Conservation (phyloP, 2,329 filamentous ascomycete species). For the Cladophialophora bantiana region DNA sequence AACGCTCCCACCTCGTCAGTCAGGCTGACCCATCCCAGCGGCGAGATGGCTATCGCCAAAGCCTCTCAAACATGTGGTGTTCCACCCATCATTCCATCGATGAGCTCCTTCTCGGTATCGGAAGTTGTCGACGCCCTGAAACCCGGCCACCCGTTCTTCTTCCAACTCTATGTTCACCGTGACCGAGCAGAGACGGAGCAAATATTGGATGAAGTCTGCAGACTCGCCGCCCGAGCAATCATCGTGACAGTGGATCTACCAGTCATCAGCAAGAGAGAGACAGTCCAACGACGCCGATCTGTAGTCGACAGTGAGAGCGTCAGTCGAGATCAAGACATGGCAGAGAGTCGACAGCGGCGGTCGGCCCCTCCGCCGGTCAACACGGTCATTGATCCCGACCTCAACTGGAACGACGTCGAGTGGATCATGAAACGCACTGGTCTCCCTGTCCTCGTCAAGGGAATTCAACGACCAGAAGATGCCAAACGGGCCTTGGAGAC, state of each 20-base stretch:
- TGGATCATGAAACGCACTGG: conserved; percentile 55
- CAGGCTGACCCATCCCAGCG: conserved; percentile 53
- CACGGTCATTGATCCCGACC: conserved; percentile 58
- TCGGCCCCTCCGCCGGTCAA: background rate
- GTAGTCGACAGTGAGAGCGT: conserved; percentile 2
- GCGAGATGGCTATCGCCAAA: conserved; percentile 52
- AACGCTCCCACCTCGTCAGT: conserved; percentile 45
- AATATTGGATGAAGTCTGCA: conserved; percentile 55
- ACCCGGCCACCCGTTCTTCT: conserved; percentile 43
- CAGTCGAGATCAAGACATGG: conserved; percentile 48
- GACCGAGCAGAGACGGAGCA: conserved; percentile 60
- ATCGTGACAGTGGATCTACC: conserved; percentile 65
- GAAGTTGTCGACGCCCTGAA: conserved; percentile 55
- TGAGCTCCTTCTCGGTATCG: conserved; percentile 48
- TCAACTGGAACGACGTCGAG: conserved; percentile 61
- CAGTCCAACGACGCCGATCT: conserved; percentile 52
- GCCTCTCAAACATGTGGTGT: conserved; percentile 1
- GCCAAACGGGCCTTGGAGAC: conserved; percentile 58
- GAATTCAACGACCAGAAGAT: conserved; percentile 64
- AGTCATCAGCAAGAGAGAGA: conserved; percentile 62
- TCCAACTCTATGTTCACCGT: conserved; percentile 69
- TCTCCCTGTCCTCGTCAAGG: conserved; percentile 64
- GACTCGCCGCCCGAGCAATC: conserved; percentile 56
- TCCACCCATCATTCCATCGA: conserved; percentile 4
- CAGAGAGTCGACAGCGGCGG: too few relatives aligned